These are phyloP conservation scores for Nicotiana noctiflora DNA, from an alignment of 257 asterid genomes.

Conservation along the genomic window DNA sequence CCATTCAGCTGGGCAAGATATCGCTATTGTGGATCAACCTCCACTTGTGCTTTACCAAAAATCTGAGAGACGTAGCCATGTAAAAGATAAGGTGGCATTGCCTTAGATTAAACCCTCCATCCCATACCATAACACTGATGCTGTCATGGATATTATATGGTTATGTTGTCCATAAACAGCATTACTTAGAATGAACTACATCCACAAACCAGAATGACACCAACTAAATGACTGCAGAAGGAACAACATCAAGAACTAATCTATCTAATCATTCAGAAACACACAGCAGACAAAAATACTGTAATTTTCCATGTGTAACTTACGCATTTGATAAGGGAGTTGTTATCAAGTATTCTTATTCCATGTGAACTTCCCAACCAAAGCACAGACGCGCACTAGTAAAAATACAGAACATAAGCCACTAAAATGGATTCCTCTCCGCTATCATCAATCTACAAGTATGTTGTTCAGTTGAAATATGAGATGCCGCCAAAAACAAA, in stretches of 20 bases:
- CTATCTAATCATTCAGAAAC: background rate
- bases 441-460: background rate
- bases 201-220: background rate
- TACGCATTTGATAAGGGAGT: background rate
- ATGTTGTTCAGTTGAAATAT: background rate
- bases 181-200: background rate
- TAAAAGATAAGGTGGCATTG: background rate
- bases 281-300: background rate
- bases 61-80: background rate
- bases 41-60: background rate
- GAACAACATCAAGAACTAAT: background rate
- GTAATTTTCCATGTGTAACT: background rate
- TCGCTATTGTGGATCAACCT: background rate
- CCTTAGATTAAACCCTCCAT: background rate
- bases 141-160: background rate
- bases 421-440: background rate
- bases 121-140: background rate
- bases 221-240: background rate
- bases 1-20: background rate
- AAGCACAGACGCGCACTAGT: background rate
- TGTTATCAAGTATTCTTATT: background rate
- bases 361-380: background rate
- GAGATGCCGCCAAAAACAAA: background rate
- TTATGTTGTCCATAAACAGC: background rate
- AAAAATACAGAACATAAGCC: background rate